phyloP scores from a whole-genome alignment of 163 green algal species.

The Prototheca wickerhamii region DNA sequence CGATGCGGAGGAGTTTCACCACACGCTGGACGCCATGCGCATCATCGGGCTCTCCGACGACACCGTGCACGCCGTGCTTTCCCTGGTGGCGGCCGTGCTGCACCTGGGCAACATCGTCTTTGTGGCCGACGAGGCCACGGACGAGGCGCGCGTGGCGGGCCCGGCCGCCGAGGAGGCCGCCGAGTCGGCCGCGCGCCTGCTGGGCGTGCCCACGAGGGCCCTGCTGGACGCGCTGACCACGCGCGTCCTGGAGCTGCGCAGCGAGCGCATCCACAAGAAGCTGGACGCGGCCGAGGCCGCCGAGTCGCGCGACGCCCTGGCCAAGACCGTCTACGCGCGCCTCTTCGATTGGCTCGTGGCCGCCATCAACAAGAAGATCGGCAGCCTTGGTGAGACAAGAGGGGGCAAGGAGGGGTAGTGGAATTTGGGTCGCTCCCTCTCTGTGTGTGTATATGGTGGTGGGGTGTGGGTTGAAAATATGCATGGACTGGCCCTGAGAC shows the following conservation, averaged over 20 bases:
- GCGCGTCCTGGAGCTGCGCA: constrained; percentile 70
- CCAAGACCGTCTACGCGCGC: constrained; percentile 80
- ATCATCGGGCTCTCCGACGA: constrained; percentile 76
- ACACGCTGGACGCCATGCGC: constrained; percentile 84
- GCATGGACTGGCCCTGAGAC: too few relatives aligned
- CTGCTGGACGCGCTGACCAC: constrained; percentile 81
- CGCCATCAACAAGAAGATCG: constrained; percentile 90
- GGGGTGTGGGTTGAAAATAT: too few relatives aligned
- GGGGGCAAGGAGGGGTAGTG: too few relatives aligned
- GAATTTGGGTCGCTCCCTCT: too few relatives aligned
- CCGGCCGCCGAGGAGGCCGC: constrained; percentile 36
- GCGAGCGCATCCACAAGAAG: constrained; percentile 78
- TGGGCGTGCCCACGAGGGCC: constrained; percentile 59
- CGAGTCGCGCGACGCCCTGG: constrained; percentile 85
- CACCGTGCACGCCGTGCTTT: constrained; percentile 72
- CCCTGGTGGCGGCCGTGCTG: constrained; percentile 82
- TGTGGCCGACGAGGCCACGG: constrained; percentile 45
- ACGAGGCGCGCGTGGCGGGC: constrained; percentile 25
- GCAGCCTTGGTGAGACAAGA: constrained; percentile 11
- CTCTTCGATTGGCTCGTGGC: constrained; percentile 91
- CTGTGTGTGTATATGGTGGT: too few relatives aligned
- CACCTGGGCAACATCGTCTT: constrained; percentile 94
- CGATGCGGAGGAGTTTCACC: constrained; percentile 84
- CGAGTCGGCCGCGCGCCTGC: constrained; percentile 49
- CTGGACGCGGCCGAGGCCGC: constrained; percentile 66